Evolutionary conservation across 2,329 filamentous ascomycete genomes (phyloP).

Genomic region (Trichophyton mentagrophytes): DNA sequence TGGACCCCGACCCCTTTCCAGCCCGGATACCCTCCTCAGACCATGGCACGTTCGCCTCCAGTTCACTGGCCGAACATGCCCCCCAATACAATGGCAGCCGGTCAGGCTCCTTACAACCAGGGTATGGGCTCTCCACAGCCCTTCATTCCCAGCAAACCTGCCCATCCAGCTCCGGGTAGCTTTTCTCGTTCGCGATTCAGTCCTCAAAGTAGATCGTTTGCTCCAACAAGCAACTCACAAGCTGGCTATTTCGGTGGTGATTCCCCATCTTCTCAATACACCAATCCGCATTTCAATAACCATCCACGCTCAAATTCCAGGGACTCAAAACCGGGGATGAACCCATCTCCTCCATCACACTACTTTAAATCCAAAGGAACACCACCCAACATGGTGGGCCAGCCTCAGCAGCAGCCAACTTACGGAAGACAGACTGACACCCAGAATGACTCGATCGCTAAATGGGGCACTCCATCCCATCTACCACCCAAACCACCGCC

Average conservation of each 20-base stretch:
- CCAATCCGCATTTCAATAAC: constrained; percentile 13
- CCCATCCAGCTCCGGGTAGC: constrained; percentile 70
- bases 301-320: constrained; percentile 11
- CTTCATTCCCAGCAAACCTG: constrained; percentile 50
- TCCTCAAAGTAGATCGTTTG: constrained; percentile 83
- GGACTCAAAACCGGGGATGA: neutral
- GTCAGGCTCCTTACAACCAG: constrained; percentile 54
- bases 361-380: neutral
- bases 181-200: constrained; percentile 82
- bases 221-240: constrained; percentile 43
- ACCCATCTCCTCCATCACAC: neutral
- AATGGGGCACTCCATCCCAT: constrained; percentile 40
- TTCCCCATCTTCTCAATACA: constrained; percentile 17
- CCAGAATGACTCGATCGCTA: constrained; percentile 33
- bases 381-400: neutral
- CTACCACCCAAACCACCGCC: constrained; percentile 40
- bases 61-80: constrained; percentile 30
- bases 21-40: constrained; percentile 14
- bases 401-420: neutral
- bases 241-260: constrained; percentile 24
- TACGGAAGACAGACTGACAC: constrained; percentile 6
- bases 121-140: constrained; percentile 59
- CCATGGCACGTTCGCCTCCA: constrained; percentile 19
- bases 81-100: constrained; percentile 23
- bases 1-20: constrained; percentile 26